Evolutionary conservation across 2,329 filamentous ascomycete genomes (phyloP).

Genomic region (Diaporthe aspalathi): DNA sequence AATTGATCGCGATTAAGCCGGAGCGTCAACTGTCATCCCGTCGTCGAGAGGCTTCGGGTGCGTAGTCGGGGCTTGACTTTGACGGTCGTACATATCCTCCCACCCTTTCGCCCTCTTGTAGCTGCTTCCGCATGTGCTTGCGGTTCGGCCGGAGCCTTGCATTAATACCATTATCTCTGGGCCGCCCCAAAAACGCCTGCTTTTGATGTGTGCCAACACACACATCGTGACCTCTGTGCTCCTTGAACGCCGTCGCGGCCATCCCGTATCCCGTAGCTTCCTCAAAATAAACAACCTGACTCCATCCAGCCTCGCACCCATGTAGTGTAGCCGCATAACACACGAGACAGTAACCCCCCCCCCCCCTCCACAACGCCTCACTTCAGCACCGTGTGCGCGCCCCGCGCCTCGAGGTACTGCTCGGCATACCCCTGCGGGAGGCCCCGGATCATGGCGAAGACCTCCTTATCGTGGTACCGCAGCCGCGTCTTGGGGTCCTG

Average conservation of each 20-base stretch:
- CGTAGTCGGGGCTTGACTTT: conserved; percentile 97
- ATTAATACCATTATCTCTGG: background rate
- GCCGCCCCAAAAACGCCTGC: background rate
- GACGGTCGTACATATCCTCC: conserved; percentile 80
- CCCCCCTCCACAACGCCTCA: conserved; percentile 61
- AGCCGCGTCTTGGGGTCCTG: conserved; percentile 94
- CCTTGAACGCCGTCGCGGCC: conserved; percentile 33
- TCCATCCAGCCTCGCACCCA: background rate
- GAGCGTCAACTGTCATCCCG: conserved; percentile 89
- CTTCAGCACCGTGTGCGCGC: conserved; percentile 93
- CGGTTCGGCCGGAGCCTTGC: background rate
- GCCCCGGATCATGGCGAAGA: conserved; percentile 84
- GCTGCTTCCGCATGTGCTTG: background rate
- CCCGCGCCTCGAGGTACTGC: conserved; percentile 88
- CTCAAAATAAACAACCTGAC: background rate
- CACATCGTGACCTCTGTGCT: background rate
- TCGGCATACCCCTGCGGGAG: conserved; percentile 87
- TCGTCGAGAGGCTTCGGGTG: conserved; percentile 81
- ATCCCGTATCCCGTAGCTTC: background rate
- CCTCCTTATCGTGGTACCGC: conserved; percentile 91
- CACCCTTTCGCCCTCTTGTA: conserved; percentile 28
- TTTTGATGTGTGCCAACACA: background rate
- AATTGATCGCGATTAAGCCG: conserved; percentile 97
- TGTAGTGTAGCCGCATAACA: background rate
- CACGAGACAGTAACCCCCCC: too few relatives aligned